phyloP scores from a whole-genome alignment of 176 grass and related monocot genomes.

The Cocos nucifera region DNA sequence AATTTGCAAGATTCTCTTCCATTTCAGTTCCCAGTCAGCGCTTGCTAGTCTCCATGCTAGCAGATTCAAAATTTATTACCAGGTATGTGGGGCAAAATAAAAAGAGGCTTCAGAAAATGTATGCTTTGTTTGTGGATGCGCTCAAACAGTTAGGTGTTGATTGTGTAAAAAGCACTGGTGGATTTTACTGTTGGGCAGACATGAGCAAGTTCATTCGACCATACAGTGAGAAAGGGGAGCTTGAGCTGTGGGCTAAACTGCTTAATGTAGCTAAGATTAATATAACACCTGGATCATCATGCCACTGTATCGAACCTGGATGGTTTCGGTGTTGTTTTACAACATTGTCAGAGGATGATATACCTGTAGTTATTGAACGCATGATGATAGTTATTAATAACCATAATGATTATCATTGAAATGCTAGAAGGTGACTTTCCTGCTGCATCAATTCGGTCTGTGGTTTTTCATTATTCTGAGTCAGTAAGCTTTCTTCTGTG shows the following conservation, averaged over 20 bases:
- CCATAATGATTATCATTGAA: slow-evolving; percentile 16
- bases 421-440: background rate
- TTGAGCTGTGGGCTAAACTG: slow-evolving; percentile 70
- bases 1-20: slow-evolving; percentile 85
- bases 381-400: slow-evolving; percentile 52
- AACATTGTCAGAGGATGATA: slow-evolving; percentile 64
- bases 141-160: slow-evolving; percentile 76
- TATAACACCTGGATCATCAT: slow-evolving; percentile 76
- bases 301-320: slow-evolving; percentile 96
- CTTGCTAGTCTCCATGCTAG: slow-evolving; percentile 18
- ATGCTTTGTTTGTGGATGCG: slow-evolving; percentile 50
- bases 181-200: slow-evolving; percentile 98
- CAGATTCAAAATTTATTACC: slow-evolving; percentile 66
- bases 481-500: no score
- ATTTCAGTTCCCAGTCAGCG: slow-evolving; percentile 42
- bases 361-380: slow-evolving; percentile 73
- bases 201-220: slow-evolving; percentile 84
- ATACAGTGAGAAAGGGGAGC: slow-evolving; percentile 91
- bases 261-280: slow-evolving; percentile 82
- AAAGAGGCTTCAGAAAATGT: slow-evolving; percentile 47
- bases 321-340: slow-evolving; percentile 96
- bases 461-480: no score
- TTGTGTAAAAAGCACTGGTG: slow-evolving; percentile 70
- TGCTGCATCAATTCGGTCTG: no score
- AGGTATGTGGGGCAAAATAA: slow-evolving; percentile 49